Percentiles rank a stretch among this genome's conserved stretches.
Evolutionary conservation across 371 early-diverging fungal species (phyloP).

Genomic region (Lichtheimia hyalospora): DNA sequence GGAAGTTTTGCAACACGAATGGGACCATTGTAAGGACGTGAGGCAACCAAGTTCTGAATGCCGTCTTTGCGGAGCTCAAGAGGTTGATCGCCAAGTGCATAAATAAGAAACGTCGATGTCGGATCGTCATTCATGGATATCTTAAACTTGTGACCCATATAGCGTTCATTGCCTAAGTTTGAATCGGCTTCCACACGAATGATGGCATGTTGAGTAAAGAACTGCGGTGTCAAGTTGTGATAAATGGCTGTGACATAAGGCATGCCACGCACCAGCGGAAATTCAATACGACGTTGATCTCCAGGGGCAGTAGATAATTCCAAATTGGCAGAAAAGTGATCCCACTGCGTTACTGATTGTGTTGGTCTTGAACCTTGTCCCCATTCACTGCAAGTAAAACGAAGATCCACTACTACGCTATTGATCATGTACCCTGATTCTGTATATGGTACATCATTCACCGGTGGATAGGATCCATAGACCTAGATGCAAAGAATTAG

Average conservation of each 20-base stretch:
- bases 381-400: constrained; percentile 44
- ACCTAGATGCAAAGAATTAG: constrained; percentile 14
- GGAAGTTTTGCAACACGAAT: constrained; percentile 55
- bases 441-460: constrained; percentile 41
- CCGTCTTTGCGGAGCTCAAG: constrained; percentile 18
- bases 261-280: constrained; percentile 56
- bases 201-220: constrained; percentile 50
- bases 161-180: constrained; percentile 6
- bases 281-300: constrained; percentile 17
- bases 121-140: constrained; percentile 40
- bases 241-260: constrained; percentile 51
- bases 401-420: constrained; percentile 35
- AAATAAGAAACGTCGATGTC: constrained; percentile 34
- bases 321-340: constrained; percentile 32
- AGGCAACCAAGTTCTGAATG: constrained; percentile 25
- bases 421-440: constrained; percentile 43
- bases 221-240: constrained; percentile 45
- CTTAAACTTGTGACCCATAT: constrained; percentile 35
- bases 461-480: constrained; percentile 32
- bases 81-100: constrained; percentile 36
- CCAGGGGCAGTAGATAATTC: constrained; percentile 11
- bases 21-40: constrained; percentile 37
- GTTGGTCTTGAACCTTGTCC: constrained; percentile 10
- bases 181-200: constrained; percentile 22
- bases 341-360: constrained; percentile 31